Evolutionary conservation across 208 protist genomes (phyloP).

Genomic region (Entamoeba dispar): DNA sequence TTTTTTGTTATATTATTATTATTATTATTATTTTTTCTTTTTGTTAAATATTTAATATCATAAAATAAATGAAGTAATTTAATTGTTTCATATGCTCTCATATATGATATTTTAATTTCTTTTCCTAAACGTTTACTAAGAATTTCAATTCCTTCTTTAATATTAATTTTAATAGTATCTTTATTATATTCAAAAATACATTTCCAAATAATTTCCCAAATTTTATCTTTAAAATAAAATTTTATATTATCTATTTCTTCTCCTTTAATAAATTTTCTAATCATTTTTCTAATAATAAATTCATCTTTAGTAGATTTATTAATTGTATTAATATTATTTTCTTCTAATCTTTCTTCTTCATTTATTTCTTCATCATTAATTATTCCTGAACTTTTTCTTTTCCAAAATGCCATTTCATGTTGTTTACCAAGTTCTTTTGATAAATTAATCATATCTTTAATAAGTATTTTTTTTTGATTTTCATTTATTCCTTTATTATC

Average conservation of each 20-base stretch:
- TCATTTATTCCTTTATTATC: background rate
- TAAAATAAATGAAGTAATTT: background rate
- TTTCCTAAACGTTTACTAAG: background rate
- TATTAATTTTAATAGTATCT: too few species aligned
- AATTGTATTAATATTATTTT: too few species aligned
- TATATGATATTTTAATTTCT: background rate
- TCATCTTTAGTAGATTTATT: too few species aligned
- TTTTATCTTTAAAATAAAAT: too few species aligned
- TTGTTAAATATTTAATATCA: background rate
- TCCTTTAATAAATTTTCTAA: too few species aligned
- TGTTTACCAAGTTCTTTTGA: background rate
- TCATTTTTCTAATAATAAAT: too few species aligned
- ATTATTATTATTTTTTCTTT: background rate
- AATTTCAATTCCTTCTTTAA: background rate
- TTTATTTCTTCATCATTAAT: too few species aligned
- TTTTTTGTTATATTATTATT: background rate
- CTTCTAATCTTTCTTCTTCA: too few species aligned
- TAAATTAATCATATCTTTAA: background rate
- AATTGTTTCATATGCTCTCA: background rate
- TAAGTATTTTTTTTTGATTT: background rate
- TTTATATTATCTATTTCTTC: too few species aligned
- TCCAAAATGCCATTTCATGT: background rate
- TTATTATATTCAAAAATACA: too few species aligned
- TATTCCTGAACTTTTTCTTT: background rate
- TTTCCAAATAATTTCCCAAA: too few species aligned